phyloP scores from a whole-genome alignment of 1,284 basidiomycete genomes.

The Cryptococcus sp. region DNA sequence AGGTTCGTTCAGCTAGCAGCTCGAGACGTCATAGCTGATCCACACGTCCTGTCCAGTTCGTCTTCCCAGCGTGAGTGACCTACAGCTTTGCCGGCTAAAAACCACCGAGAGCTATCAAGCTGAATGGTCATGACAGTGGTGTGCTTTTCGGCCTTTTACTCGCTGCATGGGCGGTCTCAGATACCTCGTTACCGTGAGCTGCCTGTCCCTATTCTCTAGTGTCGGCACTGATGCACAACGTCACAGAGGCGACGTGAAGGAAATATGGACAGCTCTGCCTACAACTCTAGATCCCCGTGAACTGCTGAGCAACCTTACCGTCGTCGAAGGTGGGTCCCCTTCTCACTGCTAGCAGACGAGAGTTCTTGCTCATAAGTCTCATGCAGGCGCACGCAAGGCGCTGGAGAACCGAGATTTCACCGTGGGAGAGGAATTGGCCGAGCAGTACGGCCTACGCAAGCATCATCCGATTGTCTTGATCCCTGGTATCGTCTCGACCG shows the following conservation, averaged over 20 bases:
- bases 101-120: no score
- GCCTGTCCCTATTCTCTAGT: not conserved
- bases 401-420: slow-evolving; percentile 81
- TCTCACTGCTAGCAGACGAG: not conserved
- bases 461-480: slow-evolving; percentile 77
- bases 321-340: slow-evolving; percentile 37
- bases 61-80: slow-evolving; percentile 21
- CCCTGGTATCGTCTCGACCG: slow-evolving; percentile 63
- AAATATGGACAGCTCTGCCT: slow-evolving; percentile 40
- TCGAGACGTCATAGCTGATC: not conserved
- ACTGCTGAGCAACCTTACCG: slow-evolving; percentile 43
- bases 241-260: slow-evolving; percentile 36
- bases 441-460: slow-evolving; percentile 65
- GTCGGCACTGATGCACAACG: not conserved
- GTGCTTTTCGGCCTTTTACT: slow-evolving; percentile 26
- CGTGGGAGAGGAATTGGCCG: slow-evolving; percentile 71
- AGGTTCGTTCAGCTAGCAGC: slow-evolving; percentile 13
- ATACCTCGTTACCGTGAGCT: slow-evolving; percentile 26
- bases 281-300: slow-evolving; percentile 39
- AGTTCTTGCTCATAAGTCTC: slow-evolving; percentile 48
- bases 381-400: slow-evolving; percentile 73
- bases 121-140: slow-evolving; percentile 16
- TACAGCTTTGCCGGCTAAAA: not conserved
- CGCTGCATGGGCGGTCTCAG: slow-evolving; percentile 25
- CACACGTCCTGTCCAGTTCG: slow-evolving; percentile 10